A percentile compares a stretch with the other conserved stretches of the same genome.
Conservation (phyloP, 495 filamentous ascomycete species). For the Saxispiralis lemnorum region DNA sequence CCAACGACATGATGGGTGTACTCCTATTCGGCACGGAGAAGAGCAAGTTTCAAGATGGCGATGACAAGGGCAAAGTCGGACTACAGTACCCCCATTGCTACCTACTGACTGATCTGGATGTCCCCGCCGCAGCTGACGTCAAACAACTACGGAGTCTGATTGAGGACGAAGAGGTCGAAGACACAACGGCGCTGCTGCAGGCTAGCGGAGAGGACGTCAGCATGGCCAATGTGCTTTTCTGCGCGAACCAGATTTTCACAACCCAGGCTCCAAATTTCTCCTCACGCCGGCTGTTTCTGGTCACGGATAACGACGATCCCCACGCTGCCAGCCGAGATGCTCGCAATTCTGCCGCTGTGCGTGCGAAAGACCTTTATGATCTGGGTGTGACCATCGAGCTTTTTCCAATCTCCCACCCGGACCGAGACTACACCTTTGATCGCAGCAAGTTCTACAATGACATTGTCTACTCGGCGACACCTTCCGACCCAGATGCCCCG, state of each 20-base stretch:
- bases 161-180: conserved; percentile 58
- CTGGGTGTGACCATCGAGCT: conserved; percentile 83
- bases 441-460: conserved; percentile 74
- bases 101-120: conserved; percentile 70
- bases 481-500: conserved; percentile 50
- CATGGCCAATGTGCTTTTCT: conserved; percentile 86
- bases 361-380: conserved; percentile 91
- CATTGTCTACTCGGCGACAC: conserved; percentile 28
- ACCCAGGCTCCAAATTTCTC: conserved; percentile 88
- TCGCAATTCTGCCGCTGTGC: conserved; percentile 58
- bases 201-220: conserved; percentile 45
- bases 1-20: conserved; percentile 93
- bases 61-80: conserved; percentile 37
- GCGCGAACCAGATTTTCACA: conserved; percentile 91
- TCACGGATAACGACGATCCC: conserved; percentile 88
- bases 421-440: conserved; percentile 51
- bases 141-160: conserved; percentile 43
- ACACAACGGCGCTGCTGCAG: conserved; percentile 42
- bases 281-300: conserved; percentile 79
- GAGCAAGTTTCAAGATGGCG: conserved; percentile 61
- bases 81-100: conserved; percentile 81
- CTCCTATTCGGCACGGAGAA: conserved; percentile 83
- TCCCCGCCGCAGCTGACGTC: conserved; percentile 74
- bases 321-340: conserved; percentile 51
- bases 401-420: conserved; percentile 67